A percentile compares a stretch with the other conserved stretches of the same genome.
Evolutionary conservation across 2,329 filamentous ascomycete species (phyloP).

Genomic region (Pseudogymnoascus sp.): DNA sequence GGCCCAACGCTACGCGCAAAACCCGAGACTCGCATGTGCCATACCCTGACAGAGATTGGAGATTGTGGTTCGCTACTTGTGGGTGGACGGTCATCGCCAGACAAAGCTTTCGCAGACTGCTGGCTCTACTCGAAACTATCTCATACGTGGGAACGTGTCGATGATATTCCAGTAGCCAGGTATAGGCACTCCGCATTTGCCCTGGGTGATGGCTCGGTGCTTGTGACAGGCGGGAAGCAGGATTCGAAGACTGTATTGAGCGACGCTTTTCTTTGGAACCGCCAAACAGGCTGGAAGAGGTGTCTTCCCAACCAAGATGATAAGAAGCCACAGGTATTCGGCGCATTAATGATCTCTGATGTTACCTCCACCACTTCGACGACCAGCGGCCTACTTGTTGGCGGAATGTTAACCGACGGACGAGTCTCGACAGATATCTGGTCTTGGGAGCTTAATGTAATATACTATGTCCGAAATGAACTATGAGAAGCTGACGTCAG

Average conservation of each 20-base stretch:
- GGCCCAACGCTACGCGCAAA: constrained; percentile 17
- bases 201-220: constrained; percentile 42
- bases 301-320: constrained; percentile 13
- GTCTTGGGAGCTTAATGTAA: constrained; percentile 49
- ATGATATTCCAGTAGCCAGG: constrained; percentile 59
- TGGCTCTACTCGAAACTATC: constrained; percentile 58
- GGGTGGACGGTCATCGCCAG: constrained; percentile 73
- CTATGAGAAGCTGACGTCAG: not conserved
- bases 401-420: constrained; percentile 62
- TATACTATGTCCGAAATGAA: not conserved
- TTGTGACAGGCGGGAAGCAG: constrained; percentile 24
- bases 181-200: constrained; percentile 65
- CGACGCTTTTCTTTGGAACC: constrained; percentile 24
- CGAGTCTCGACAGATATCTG: constrained; percentile 54
- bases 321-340: not conserved
- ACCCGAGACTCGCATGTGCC: constrained; percentile 56
- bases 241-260: constrained; percentile 20
- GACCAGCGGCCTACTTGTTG: constrained; percentile 28
- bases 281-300: constrained; percentile 22
- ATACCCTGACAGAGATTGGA: constrained; percentile 62
- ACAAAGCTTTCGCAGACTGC: constrained; percentile 60
- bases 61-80: constrained; percentile 53
- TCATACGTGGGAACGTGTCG: constrained; percentile 52
- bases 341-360: not conserved
- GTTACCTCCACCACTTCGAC: not conserved